Percentiles rank a stretch among this genome's conserved stretches.
These are phyloP conservation scores for Candida oleophila DNA, from an alignment of 805 yeast species.

Conservation along the genomic window DNA sequence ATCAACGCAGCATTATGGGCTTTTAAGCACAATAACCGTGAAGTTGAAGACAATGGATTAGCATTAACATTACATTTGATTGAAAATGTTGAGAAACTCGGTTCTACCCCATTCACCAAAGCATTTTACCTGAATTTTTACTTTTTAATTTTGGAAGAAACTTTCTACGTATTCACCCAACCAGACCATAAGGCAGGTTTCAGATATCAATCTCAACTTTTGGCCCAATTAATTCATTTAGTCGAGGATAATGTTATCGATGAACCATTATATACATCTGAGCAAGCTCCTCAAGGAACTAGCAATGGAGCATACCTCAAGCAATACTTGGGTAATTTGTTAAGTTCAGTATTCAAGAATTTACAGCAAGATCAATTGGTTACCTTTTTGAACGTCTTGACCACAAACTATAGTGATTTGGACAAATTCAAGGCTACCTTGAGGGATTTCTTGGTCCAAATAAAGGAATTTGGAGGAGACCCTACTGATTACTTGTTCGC, in stretches of 20 bases:
- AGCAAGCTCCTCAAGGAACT: slow-evolving; percentile 83
- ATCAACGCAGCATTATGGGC: slow-evolving; percentile 98
- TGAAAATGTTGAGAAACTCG: slow-evolving; percentile 78
- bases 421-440: slow-evolving; percentile 76
- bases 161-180: slow-evolving; percentile 91
- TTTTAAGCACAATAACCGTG: slow-evolving; percentile 94
- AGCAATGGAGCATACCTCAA: slow-evolving; percentile 75
- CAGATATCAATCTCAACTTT: slow-evolving; percentile 77
- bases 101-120: slow-evolving; percentile 68
- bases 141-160: slow-evolving; percentile 86
- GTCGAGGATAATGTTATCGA: slow-evolving; percentile 75
- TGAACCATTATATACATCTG: slow-evolving; percentile 77
- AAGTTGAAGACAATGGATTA: slow-evolving; percentile 91
- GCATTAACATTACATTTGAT: slow-evolving; percentile 79
- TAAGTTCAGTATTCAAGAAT: slow-evolving; percentile 89
- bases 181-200: slow-evolving; percentile 98
- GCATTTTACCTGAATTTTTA: slow-evolving; percentile 88
- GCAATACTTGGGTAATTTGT: slow-evolving; percentile 77
- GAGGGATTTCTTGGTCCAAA: slow-evolving; percentile 94
- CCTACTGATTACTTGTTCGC: slow-evolving; percentile 92
- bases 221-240: slow-evolving; percentile 79
- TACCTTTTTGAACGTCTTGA: slow-evolving; percentile 76
- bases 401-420: slow-evolving; percentile 70
- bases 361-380: slow-evolving; percentile 79
- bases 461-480: slow-evolving; percentile 94